Evolutionary conservation across 306 rosid genomes (phyloP).

Genomic region (Rosa chinensis): DNA sequence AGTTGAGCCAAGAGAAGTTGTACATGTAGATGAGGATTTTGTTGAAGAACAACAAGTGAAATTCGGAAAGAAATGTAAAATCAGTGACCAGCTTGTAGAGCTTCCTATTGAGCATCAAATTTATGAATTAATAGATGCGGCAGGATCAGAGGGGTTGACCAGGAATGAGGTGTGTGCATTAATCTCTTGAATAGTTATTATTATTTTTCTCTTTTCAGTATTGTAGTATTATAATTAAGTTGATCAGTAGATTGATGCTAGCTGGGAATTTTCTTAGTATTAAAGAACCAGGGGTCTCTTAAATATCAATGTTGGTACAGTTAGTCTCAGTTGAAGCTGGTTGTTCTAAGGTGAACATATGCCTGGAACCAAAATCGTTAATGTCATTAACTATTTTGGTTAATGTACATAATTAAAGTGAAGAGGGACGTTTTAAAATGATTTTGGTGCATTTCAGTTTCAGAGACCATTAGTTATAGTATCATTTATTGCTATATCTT

Average conservation of each 20-base stretch:
- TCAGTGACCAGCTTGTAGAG: conserved; percentile 67
- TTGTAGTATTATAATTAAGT: not conserved
- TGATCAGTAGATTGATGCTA: not conserved
- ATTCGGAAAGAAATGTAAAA: conserved; percentile 47
- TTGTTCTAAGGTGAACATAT: not conserved
- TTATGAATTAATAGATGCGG: conserved; percentile 66
- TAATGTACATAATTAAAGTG: not conserved
- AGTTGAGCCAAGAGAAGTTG: conserved; percentile 42
- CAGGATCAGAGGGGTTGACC: conserved; percentile 68
- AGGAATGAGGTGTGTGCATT: conserved; percentile 59
- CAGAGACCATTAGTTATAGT: not conserved
- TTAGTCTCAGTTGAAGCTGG: not conserved
- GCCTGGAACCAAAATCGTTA: not conserved
- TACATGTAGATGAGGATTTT: conserved; percentile 38
- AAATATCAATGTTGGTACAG: not conserved
- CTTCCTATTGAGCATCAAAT: conserved; percentile 77
- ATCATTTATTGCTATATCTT: not conserved
- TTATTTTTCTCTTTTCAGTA: conserved; percentile 5
- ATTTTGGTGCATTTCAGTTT: not conserved
- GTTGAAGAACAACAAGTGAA: conserved; percentile 43
- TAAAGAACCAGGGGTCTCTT: not conserved
- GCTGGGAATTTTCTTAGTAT: conserved; percentile 6
- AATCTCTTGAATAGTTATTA: conserved; percentile 13
- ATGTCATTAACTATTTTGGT: too few relatives aligned
- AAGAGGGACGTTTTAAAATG: not conserved